These are phyloP conservation scores for Pseudogymnoascus pannorum DNA, from an alignment of 2,329 filamentous ascomycete species.

Conservation along the genomic window DNA sequence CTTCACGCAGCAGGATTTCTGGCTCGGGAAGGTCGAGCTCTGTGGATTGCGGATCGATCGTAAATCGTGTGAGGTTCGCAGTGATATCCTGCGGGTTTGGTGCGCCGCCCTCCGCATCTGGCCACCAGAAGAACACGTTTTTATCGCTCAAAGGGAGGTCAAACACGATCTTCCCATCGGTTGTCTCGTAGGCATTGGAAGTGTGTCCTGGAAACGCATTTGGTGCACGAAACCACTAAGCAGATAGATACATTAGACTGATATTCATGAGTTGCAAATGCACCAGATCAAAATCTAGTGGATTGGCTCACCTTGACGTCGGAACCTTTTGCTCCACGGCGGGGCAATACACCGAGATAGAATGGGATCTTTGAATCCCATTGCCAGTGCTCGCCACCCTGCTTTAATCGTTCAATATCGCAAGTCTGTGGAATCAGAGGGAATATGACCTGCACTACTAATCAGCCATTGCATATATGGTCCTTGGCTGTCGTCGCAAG, in stretches of 20 bases:
- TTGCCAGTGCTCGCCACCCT: slow-evolving; percentile 41
- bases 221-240: slow-evolving; percentile 34
- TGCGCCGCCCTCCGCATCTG: slow-evolving; percentile 30
- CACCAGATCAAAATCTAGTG: no score
- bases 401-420: slow-evolving; percentile 36
- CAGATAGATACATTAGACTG: slow-evolving; percentile 16
- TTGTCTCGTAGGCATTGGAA: slow-evolving; percentile 40
- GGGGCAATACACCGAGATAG: slow-evolving; percentile 43
- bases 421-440: slow-evolving; percentile 41
- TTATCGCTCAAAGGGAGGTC: slow-evolving; percentile 32
- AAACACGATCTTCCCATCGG: slow-evolving; percentile 36
- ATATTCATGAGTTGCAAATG: no score
- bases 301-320: slow-evolving; percentile 34
- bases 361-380: slow-evolving; percentile 48
- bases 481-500: no score
- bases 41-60: slow-evolving; percentile 21
- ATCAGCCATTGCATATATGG: no score
- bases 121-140: slow-evolving; percentile 39
- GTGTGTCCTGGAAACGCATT: slow-evolving; percentile 40
- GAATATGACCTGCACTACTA: slow-evolving; percentile 29
- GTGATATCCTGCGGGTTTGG: no score
- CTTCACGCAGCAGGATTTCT: slow-evolving; percentile 30
- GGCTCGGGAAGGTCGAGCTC: slow-evolving; percentile 22
- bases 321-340: slow-evolving; percentile 35
- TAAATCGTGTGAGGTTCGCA: slow-evolving; percentile 21